Base-by-base conservation (phyloP, 768 basidiomycete species). In the Russula sp. region DNA sequence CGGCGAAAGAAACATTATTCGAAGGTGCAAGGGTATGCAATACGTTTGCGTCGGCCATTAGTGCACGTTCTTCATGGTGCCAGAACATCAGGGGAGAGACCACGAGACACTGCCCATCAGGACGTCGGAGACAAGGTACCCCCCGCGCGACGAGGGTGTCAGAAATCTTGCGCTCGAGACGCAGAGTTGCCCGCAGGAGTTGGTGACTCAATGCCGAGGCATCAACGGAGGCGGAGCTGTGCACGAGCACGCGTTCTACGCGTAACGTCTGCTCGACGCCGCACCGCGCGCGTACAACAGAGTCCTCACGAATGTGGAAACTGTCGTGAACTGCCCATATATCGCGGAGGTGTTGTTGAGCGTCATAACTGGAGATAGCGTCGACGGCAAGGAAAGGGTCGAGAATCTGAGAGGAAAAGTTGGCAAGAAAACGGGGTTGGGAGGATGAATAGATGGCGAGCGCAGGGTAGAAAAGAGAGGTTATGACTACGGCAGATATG, bases 381-480 rank as follows among this genome's bases (percentile, higher is more conserved):
- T 79, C 80, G 41, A 79, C 77, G 1, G 81, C 78, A 35, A 81
- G 75, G 66, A 89, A 81, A 32, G 81, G 78, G 67, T 86, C 82
- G 59, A 90, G 78, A n/a, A 88, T 79, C 51, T 76, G 77, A 34
- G 79, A 77, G 18, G 79, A 73, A 76, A 80, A 63, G 79, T 83
- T 67, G 78, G 79, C 54, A 78, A 87, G 72, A 58, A 73, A 73
- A 48, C 82, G 82, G 0, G 83, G 81, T 60, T 84, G 82, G 0
- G 89, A 85, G 1, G 88, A 86, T 25, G 85, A 85, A 71, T 93
- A 93, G 60, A 90, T 80, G 53, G 89, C 84, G 54, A 95, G 81
- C 20, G 93, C 93, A n/a, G 93, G 93, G 67, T 92, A 93, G 70
- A 93, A 89, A 58, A 95, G 82, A 18, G 88, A 88, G 58, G 91